These are phyloP conservation scores for Rhynchosporium secalis DNA, from an alignment of 2,329 filamentous ascomycete genomes.

Conservation along the genomic window DNA sequence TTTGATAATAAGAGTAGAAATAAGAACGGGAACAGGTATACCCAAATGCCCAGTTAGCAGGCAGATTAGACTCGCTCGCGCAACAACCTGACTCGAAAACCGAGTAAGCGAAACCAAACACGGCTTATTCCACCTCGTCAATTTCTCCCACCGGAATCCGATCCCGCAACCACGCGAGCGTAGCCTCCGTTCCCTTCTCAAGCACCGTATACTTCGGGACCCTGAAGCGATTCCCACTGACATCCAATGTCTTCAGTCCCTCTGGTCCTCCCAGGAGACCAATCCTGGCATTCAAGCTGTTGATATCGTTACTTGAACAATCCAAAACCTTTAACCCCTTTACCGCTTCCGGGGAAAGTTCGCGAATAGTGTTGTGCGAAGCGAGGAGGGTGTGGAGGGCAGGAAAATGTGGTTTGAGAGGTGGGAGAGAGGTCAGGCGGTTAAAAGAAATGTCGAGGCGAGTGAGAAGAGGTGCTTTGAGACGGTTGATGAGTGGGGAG, in stretches of 20 bases:
- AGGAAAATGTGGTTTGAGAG: slow-evolving; percentile 67
- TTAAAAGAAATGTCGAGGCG: slow-evolving; percentile 83
- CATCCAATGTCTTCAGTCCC: slow-evolving; percentile 66
- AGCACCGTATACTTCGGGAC: slow-evolving; percentile 83
- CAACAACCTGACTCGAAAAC: neutral
- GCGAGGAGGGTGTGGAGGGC: slow-evolving; percentile 69
- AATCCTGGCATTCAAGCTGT: slow-evolving; percentile 75
- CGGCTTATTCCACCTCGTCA: slow-evolving; percentile 32
- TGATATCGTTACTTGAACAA: slow-evolving; percentile 82
- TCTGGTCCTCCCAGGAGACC: slow-evolving; percentile 69
- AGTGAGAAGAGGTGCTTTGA: slow-evolving; percentile 73
- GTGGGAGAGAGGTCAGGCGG: slow-evolving; percentile 69
- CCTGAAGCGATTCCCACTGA: slow-evolving; percentile 82
- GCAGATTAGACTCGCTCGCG: neutral
- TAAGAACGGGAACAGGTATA: neutral
- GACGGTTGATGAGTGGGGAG: slow-evolving; percentile 60
- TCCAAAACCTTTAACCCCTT: slow-evolving; percentile 75
- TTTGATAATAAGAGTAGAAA: neutral
- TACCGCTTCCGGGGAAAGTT: slow-evolving; percentile 71
- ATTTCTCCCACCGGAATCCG: slow-evolving; percentile 60
- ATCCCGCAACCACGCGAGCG: slow-evolving; percentile 77
- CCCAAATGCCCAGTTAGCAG: slow-evolving; percentile 4
- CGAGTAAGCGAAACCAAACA: neutral
- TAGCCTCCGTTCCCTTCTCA: slow-evolving; percentile 83
- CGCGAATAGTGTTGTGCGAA: slow-evolving; percentile 75